Base-by-base conservation (phyloP, 2,329 filamentous ascomycete species). In the Elsinoe perseae region DNA sequence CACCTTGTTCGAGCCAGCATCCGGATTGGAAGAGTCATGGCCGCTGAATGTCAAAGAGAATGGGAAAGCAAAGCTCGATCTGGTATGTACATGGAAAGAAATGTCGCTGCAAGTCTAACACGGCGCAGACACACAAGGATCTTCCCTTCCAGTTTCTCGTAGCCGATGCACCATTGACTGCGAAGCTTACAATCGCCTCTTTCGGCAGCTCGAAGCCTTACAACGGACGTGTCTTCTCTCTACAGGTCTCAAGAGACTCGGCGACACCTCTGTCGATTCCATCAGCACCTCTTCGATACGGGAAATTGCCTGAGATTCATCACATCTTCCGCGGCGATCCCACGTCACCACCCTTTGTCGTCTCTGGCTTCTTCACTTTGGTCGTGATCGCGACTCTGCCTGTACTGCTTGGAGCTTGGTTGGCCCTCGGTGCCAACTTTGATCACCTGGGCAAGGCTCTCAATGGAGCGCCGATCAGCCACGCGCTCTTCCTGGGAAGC, bases 291-390 rank as follows among this genome's bases (percentile, higher is more conserved):
- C 73, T 91, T 62, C 86, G 92, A 72, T 97, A 95, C 72, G 87
- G 86, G 68, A 87, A 89, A 74, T 82, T 84, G 62, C 76, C 82
- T 8, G 87, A 95, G 73, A 96, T 98, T 68, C 81, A 89, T 75
- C 93, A 98, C 76, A 87, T 86, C 65, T 98, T 97, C 83, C 84
- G 83, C 61, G 72, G 78, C 12, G 89, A 92, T 65, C 83, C 90
- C 43, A 82, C 81, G 72, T 95, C 83, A 71, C 90, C 91, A 20
- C 87, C 89, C 46, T 83, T 84, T 70, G 69, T 93, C 59, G 80
- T 97, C 61, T 92, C 88, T 1, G 66, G 93, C 50, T 76, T 87
- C 57, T 97, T 97, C 67, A 77, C 84, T 4, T 75, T 84, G 7
- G 83, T 85, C 30, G 84, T 96, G 1, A 63, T 87, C 32, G 86